Evolutionary conservation across 495 filamentous ascomycete genomes (phyloP).

Genomic region (Neurospora tetraspora): DNA sequence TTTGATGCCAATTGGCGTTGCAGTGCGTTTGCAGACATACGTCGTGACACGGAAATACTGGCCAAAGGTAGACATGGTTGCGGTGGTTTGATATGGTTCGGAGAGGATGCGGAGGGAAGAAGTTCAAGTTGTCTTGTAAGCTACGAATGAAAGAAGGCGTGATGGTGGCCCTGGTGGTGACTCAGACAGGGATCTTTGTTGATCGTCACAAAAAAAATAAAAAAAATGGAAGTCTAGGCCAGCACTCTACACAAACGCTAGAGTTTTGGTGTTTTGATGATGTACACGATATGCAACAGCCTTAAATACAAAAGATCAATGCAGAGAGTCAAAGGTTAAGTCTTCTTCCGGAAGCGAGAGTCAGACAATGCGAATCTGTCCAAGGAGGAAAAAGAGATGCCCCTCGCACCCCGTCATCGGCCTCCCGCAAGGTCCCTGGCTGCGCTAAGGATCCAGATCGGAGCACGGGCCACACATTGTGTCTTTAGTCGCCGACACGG

Average conservation of each 20-base stretch:
- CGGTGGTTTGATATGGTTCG: neutral
- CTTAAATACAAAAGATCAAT: neutral
- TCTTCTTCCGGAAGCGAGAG: neutral
- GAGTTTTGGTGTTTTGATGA: neutral
- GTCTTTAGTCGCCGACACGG: neutral
- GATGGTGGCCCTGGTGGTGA: neutral
- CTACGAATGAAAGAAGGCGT: neutral
- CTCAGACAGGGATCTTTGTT: neutral
- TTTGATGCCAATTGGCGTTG: neutral
- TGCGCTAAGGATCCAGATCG: neutral
- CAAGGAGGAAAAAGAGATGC: slow-evolving; percentile 1
- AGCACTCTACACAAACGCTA: neutral
- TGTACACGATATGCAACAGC: neutral
- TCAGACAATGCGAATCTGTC: neutral
- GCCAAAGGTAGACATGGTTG: slow-evolving; percentile 83
- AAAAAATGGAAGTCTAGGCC: neutral
- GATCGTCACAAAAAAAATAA: neutral
- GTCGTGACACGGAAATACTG: slow-evolving; percentile 75
- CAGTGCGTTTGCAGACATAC: slow-evolving; percentile 37
- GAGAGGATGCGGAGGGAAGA: neutral
- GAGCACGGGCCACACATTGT: neutral
- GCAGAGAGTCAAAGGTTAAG: neutral
- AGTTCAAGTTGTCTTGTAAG: neutral
- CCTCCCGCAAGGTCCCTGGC: neutral
- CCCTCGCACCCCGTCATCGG: slow-evolving; percentile 11